These are phyloP conservation scores for Kwoniella botswanensis DNA, from an alignment of 768 basidiomycete genomes.

Conservation along the genomic window DNA sequence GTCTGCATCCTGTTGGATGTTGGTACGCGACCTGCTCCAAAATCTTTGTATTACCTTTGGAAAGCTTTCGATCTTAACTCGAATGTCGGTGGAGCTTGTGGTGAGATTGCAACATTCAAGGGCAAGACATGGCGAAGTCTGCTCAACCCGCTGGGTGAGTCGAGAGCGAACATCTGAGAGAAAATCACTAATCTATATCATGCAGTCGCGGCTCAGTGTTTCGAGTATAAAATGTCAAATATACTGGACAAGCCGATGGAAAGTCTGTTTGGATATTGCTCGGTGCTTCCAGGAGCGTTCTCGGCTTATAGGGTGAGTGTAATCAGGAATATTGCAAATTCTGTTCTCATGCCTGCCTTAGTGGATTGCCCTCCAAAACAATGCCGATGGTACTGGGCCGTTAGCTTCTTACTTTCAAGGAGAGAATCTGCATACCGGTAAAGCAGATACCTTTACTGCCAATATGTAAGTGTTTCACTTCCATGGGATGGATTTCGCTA, in stretches of 20 bases:
- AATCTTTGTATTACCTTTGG: conserved; percentile 92
- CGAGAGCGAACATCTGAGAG: neutral
- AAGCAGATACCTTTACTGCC: conserved; percentile 58
- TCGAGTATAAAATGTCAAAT: conserved; percentile 92
- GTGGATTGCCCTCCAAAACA: conserved; percentile 84
- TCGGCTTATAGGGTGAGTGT: conserved; percentile 68
- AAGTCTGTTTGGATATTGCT: conserved; percentile 63
- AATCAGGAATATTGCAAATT: neutral
- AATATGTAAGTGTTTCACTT: conserved; percentile 53
- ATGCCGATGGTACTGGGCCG: conserved; percentile 84
- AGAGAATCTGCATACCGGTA: conserved; percentile 69
- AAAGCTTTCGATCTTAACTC: conserved; percentile 74
- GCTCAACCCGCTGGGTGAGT: conserved; percentile 72
- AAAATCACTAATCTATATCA: neutral
- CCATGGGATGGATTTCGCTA: conserved; percentile 9
- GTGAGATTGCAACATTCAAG: conserved; percentile 91
- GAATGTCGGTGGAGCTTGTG: conserved; percentile 92
- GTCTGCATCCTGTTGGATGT: conserved; percentile 92
- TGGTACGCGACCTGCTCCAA: conserved; percentile 84
- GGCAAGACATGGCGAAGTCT: conserved; percentile 82
- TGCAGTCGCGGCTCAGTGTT: conserved; percentile 83
- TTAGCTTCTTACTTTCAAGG: conserved; percentile 93
- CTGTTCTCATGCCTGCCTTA: conserved; percentile 49
- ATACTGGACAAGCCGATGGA: conserved; percentile 95
- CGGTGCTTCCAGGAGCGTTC: conserved; percentile 84